Evolutionary conservation across 2,329 filamentous ascomycete species (phyloP), one percentile per base, ranked within the genome.

Genomic region (Exophiala sp.): DNA sequence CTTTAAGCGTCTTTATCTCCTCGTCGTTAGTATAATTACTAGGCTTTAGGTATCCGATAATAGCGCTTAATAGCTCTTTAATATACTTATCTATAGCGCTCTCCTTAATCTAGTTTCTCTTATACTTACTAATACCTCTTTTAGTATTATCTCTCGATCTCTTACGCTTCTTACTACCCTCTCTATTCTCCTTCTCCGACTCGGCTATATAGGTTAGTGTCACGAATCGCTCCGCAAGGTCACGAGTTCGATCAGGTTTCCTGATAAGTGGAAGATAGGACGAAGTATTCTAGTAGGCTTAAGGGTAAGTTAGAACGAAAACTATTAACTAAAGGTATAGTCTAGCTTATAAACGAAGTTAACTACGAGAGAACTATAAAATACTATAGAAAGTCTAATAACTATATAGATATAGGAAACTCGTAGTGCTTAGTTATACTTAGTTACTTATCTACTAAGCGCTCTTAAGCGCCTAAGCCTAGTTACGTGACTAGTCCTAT

Each of bases 331-430:
- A 34, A n/a, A 13, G 10, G 14, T 11, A 6, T 6, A 7, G n/a
- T n/a, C 30, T 34, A 34, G 14, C 13, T 34, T 34, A n/a, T 34
- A n/a, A 34, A 13, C 11, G 14, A 34, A 16, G 30, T 34, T 34
- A n/a, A 34, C 30, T 34, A 34, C 30, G 30, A 34, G 30, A 34
- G 30, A n/a, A 34, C 30, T 34, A 34, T 34, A n/a, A 34, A 34
- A 6, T 34, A n/a, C 30, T 34, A 34, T 34, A n/a, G 24, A 34
- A 34, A 34, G 30, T 7, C n/a, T 4, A 13, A 34, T 4, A 13
- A 34, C 30, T 34, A 34, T 34, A 34, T 34, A 34, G 30, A 34
- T n/a, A 34, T 34, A 34, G 5, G 14, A 34, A 13, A 34, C 30
- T 34, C 30, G 30, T 34, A 34, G 30, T 34, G 14, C 30, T 34